Conservation (phyloP, 345 rosid species). For the Orychophragmus violaceus region DNA sequence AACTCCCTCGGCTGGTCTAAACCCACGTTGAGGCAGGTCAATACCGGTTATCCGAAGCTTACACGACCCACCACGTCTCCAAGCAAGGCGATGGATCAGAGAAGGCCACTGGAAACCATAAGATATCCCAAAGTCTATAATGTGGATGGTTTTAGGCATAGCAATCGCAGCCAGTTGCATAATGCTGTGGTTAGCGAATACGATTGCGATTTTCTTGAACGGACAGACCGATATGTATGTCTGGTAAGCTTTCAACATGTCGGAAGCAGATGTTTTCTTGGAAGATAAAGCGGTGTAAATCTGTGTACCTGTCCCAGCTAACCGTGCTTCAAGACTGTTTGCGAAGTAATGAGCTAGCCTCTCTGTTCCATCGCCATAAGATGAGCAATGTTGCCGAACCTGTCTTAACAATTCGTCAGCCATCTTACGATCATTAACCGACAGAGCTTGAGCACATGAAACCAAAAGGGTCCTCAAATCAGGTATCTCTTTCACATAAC, state of each 20-base stretch:
- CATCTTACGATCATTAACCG: slow-evolving; percentile 50
- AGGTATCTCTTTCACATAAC: slow-evolving; percentile 37
- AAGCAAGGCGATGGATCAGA: slow-evolving; percentile 54
- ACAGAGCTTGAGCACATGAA: slow-evolving; percentile 74
- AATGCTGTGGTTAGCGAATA: slow-evolving; percentile 51
- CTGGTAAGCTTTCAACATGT: slow-evolving; percentile 58
- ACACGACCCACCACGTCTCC: slow-evolving; percentile 47
- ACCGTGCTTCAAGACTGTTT: slow-evolving; percentile 72
- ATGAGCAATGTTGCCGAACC: slow-evolving; percentile 64
- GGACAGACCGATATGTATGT: slow-evolving; percentile 45
- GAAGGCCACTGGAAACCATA: slow-evolving; percentile 88
- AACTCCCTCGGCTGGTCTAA: slow-evolving; percentile 68
- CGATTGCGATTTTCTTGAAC: slow-evolving; percentile 45
- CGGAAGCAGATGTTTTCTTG: slow-evolving; percentile 46
- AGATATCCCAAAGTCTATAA: slow-evolving; percentile 74
- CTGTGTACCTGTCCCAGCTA: slow-evolving; percentile 52
- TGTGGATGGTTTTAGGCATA: slow-evolving; percentile 57
- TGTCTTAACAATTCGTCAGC: slow-evolving; percentile 58
- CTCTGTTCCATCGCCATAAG: slow-evolving; percentile 67
- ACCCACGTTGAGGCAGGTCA: slow-evolving; percentile 74
- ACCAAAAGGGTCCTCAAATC: slow-evolving; percentile 69
- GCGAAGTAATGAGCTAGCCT: slow-evolving; percentile 77
- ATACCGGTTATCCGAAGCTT: slow-evolving; percentile 85
- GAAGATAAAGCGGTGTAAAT: slow-evolving; percentile 36
- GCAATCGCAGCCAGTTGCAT: slow-evolving; percentile 21